A percentile compares a stretch with the other conserved stretches of the same genome.
These are phyloP conservation scores for Penicillium malachiteum DNA, from an alignment of 495 filamentous ascomycete genomes.

Conservation along the genomic window DNA sequence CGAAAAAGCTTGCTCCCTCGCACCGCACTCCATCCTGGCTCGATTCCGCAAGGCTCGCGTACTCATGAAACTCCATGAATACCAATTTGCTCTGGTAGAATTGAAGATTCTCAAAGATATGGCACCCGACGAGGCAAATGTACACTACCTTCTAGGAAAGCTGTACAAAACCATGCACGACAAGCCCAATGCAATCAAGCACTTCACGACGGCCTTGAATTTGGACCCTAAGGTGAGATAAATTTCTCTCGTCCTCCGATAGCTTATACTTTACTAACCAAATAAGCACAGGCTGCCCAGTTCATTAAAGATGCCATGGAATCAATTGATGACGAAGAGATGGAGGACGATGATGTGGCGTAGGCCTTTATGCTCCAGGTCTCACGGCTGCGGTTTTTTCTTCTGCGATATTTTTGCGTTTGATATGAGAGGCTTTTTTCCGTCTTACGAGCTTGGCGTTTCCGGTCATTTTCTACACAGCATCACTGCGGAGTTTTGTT, in stretches of 20 bases:
- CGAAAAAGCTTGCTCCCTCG: slow-evolving; percentile 71
- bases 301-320: slow-evolving; percentile 94
- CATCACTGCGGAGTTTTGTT: slow-evolving; percentile 43
- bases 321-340: slow-evolving; percentile 79
- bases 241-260: not conserved
- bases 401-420: slow-evolving; percentile 3
- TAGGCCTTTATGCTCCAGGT: slow-evolving; percentile 25
- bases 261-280: slow-evolving; percentile 13
- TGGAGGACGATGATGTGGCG: slow-evolving; percentile 64
- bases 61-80: slow-evolving; percentile 72
- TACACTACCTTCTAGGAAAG: slow-evolving; percentile 88
- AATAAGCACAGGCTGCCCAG: slow-evolving; percentile 65
- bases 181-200: slow-evolving; percentile 77
- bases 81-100: slow-evolving; percentile 70
- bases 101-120: slow-evolving; percentile 81
- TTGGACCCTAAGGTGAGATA: slow-evolving; percentile 88
- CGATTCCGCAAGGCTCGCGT: slow-evolving; percentile 91
- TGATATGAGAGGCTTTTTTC: slow-evolving; percentile 4
- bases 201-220: slow-evolving; percentile 92
- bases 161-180: slow-evolving; percentile 79
- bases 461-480: slow-evolving; percentile 29
- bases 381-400: slow-evolving; percentile 7
- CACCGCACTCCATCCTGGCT: slow-evolving; percentile 76
- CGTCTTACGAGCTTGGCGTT: slow-evolving; percentile 27
- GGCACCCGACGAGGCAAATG: slow-evolving; percentile 91